Evolutionary conservation across 441 rosid species (phyloP).

Genomic region (Biscutella laevigata): DNA sequence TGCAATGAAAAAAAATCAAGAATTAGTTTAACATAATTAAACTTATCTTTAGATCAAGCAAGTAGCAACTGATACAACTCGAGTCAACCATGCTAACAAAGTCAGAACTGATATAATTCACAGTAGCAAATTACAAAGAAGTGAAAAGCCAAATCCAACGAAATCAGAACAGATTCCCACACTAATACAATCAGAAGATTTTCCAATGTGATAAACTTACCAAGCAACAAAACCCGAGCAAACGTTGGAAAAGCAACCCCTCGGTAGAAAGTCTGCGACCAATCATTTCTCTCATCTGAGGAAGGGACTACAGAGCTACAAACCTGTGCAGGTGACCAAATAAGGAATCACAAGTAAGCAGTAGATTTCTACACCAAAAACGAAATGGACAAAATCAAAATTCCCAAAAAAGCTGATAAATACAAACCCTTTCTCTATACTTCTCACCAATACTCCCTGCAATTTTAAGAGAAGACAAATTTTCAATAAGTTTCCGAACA

Average conservation of each 20-base stretch:
- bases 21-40: background rate
- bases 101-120: too few species aligned
- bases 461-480: conserved; percentile 8
- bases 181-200: background rate
- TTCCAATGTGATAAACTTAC: conserved; percentile 27
- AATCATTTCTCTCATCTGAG: conserved; percentile 40
- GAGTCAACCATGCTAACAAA: background rate
- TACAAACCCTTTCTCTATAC: conserved; percentile 50
- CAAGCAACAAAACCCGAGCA: conserved; percentile 59
- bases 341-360: conserved; percentile 5
- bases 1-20: conserved; percentile 32
- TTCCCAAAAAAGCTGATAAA: background rate
- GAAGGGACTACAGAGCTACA: conserved; percentile 33
- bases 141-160: too few species aligned
- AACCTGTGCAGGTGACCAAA: conserved; percentile 30
- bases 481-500: background rate
- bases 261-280: conserved; percentile 48
- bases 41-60: conserved; percentile 1
- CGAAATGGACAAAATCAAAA: background rate
- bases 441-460: conserved; percentile 49
- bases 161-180: too few species aligned
- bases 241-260: conserved; percentile 76
- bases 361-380: background rate
- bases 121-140: too few species aligned
- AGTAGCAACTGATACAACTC: background rate